Percentiles rank a stretch among this genome's conserved stretches.
These are phyloP conservation scores for Aspergillus glaucus DNA, from an alignment of 2,329 filamentous ascomycete species.

Conservation along the genomic window DNA sequence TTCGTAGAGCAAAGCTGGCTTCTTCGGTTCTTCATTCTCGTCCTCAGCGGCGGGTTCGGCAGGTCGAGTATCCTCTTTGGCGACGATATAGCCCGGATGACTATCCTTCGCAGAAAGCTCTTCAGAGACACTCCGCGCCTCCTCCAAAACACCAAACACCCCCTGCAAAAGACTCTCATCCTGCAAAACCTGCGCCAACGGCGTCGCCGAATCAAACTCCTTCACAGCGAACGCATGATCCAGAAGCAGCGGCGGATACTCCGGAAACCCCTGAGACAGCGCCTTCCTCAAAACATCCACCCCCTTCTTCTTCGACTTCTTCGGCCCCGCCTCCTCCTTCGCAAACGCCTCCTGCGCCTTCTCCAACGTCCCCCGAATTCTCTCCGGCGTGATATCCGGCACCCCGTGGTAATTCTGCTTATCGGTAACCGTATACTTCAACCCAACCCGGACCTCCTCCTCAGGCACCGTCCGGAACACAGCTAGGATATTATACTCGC, in stretches of 20 bases:
- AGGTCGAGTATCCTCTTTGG: constrained; percentile 48
- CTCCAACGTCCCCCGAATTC: constrained; percentile 63
- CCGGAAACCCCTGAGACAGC: constrained; percentile 75
- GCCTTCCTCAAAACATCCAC: constrained; percentile 73
- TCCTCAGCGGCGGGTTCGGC: constrained; percentile 30
- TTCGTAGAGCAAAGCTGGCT: constrained; percentile 63
- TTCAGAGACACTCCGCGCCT: constrained; percentile 64
- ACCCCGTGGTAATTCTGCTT: constrained; percentile 77
- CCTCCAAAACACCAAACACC: constrained; percentile 61
- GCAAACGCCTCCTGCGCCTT: constrained; percentile 47
- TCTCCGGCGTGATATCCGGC: constrained; percentile 66
- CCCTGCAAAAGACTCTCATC: constrained; percentile 59
- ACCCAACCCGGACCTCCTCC: constrained; percentile 70
- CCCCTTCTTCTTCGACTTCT: constrained; percentile 68
- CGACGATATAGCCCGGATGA: constrained; percentile 82
- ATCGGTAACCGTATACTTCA: constrained; percentile 72
- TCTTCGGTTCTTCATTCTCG: constrained; percentile 25
- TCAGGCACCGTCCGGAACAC: constrained; percentile 75
- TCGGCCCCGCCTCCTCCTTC: constrained; percentile 37
- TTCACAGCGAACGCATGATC: constrained; percentile 73
- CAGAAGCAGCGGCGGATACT: constrained; percentile 79
- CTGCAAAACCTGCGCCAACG: constrained; percentile 63
- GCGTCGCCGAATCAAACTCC: constrained; percentile 61
- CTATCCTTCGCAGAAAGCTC: constrained; percentile 60
- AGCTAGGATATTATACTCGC: constrained; percentile 72